Evolutionary conservation across 2,329 filamentous ascomycete genomes (phyloP), one percentile per base, ranked within the genome.

Genomic region (Magnaporthiopsis incrustans): DNA sequence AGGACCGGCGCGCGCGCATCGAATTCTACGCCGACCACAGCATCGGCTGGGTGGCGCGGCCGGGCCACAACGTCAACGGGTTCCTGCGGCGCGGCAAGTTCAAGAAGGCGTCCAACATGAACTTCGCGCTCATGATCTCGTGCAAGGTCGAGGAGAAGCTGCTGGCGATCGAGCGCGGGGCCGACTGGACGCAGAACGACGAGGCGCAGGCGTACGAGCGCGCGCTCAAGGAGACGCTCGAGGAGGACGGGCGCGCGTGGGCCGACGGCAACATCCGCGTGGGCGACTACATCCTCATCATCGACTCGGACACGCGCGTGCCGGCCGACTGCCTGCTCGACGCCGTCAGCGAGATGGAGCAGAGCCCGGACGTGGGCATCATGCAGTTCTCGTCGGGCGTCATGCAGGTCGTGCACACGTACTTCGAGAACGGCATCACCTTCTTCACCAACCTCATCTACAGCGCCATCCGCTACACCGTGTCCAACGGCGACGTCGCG

Each of bases 231-330:
- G 83, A 89, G 65, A 84, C 89, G 25, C 80, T 93, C 53, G 82
- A 87, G 60, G 85, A 87, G 61, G 81, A 90, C 64, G 86, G 87
- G 25, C 85, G 88, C 33, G 89, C 89, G 33, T 90, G 89, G 89
- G 91, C 91, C 25, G 90, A 92, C 72, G 92, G 91, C 67, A 92
- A 95, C 74, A 89, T 96, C 69, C 90, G 91, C 62, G 80, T 96
- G 27, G 92, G 92, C 64, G 91, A 96, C 76, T 93, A 92, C 74
- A 91, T 93, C 66, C 78, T 90, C 38, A 78, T 93, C 66, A 89
- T 92, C 71, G 89, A 92, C 77, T 92, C 89, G 1, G 89, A 92
- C 74, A 92, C 89, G 35, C 89, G 89, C 75, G 89, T 92, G 2
- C 90, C 90, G 1, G 77, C 82, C 56, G 90, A 93, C 74, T 94